Conservation (phyloP, 2,329 filamentous ascomycete genomes). For the Sclerotinia borealis region DNA sequence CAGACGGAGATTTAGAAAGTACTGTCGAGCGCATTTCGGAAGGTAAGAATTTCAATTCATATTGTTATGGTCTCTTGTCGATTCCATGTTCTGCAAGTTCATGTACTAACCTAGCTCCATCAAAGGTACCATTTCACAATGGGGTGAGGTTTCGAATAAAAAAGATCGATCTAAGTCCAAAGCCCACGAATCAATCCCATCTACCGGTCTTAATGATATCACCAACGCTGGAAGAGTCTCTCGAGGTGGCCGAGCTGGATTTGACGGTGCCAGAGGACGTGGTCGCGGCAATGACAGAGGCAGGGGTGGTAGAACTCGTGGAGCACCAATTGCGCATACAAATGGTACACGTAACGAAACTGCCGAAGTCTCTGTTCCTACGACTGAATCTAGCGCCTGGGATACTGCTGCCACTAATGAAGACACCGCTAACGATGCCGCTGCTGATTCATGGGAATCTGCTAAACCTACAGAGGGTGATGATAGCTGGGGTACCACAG, state of each 20-base stretch:
- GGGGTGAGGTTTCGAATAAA: slow-evolving; percentile 78
- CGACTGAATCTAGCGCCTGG: slow-evolving; percentile 63
- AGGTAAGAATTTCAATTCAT: slow-evolving; percentile 44
- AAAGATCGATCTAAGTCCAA: slow-evolving; percentile 70
- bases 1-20: slow-evolving; percentile 68
- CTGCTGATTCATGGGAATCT: slow-evolving; percentile 12
- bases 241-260: slow-evolving; percentile 53
- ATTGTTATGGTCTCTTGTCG: neutral
- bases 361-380: slow-evolving; percentile 56
- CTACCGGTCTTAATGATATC: slow-evolving; percentile 47
- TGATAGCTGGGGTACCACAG: slow-evolving; percentile 32
- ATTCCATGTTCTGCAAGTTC: neutral
- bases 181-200: slow-evolving; percentile 47
- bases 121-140: slow-evolving; percentile 71
- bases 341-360: slow-evolving; percentile 59
- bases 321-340: slow-evolving; percentile 54
- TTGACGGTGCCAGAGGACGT: slow-evolving; percentile 55
- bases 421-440: neutral
- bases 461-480: slow-evolving; percentile 35
- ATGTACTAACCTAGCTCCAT: slow-evolving; percentile 9
- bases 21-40: slow-evolving; percentile 75
- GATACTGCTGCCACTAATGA: slow-evolving; percentile 40
- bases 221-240: slow-evolving; percentile 41
- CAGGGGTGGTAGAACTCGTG: slow-evolving; percentile 52
- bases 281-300: slow-evolving; percentile 57